Conservation (phyloP, 805 yeast genomes). For the Kluyveromyces lactis region DNA sequence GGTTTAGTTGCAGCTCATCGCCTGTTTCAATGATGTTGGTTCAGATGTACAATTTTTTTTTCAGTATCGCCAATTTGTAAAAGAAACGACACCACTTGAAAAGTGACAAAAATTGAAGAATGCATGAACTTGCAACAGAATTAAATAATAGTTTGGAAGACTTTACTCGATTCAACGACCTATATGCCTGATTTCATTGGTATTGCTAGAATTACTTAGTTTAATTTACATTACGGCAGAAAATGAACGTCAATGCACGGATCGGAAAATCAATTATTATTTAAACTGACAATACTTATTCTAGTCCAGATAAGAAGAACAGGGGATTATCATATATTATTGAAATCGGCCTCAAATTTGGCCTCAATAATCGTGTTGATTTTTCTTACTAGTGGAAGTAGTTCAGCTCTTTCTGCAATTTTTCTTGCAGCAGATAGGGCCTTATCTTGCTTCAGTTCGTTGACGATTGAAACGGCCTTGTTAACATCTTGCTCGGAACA, state of each 20-base stretch:
- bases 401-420: constrained; percentile 68
- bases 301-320: too few relatives aligned
- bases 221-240: too few relatives aligned
- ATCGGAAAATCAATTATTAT: too few relatives aligned
- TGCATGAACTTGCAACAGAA: too few relatives aligned
- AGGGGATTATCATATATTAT: constrained; percentile 8
- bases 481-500: constrained; percentile 58
- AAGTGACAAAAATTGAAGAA: too few relatives aligned
- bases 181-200: too few relatives aligned
- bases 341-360: constrained; percentile 21
- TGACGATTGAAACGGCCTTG: constrained; percentile 63
- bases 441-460: constrained; percentile 62
- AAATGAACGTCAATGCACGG: too few relatives aligned
- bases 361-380: constrained; percentile 47
- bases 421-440: constrained; percentile 78
- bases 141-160: too few relatives aligned
- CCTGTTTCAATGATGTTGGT: constrained; percentile 38
- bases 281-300: too few relatives aligned
- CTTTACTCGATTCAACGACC: too few relatives aligned
- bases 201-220: too few relatives aligned
- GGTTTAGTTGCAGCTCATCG: constrained; percentile 6
- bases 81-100: not conserved
- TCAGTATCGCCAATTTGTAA: not conserved
- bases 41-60: constrained; percentile 28
- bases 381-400: constrained; percentile 43